Percentiles rank a stretch among this genome's conserved stretches.
Conservation (phyloP, 2,329 filamentous ascomycete genomes). For the Penicillium concentricum region DNA sequence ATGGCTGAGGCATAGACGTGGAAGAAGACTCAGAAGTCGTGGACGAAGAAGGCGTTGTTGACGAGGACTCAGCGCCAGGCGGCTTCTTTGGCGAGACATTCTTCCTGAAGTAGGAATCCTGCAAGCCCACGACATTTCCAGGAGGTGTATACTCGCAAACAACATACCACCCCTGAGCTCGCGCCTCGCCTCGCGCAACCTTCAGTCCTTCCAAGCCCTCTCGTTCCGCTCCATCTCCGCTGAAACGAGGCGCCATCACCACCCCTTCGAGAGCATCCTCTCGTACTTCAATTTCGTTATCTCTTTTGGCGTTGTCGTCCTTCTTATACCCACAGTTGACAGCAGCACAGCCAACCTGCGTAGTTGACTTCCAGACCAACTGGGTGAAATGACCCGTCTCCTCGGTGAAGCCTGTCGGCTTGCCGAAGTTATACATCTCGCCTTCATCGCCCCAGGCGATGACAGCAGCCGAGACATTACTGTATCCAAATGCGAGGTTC, state of each 20-base stretch:
- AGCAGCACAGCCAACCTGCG: conserved; percentile 57
- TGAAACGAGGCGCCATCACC: conserved; percentile 12
- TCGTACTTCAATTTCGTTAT: not conserved
- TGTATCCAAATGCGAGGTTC: conserved; percentile 69
- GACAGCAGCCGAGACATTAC: conserved; percentile 59
- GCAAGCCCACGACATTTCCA: conserved; percentile 57
- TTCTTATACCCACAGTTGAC: conserved; percentile 41
- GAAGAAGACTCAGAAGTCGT: conserved; percentile 9
- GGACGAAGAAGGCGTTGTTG: conserved; percentile 21
- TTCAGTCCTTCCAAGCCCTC: not conserved
- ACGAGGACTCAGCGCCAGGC: conserved; percentile 7
- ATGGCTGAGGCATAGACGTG: conserved; percentile 12
- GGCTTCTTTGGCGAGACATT: conserved; percentile 28
- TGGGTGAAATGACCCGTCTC: conserved; percentile 71
- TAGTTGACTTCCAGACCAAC: conserved; percentile 67
- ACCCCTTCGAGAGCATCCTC: conserved; percentile 23
- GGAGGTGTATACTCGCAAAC: conserved; percentile 69
- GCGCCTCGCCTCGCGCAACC: not conserved
- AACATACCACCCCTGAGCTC: conserved; percentile 60
- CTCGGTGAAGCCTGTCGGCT: conserved; percentile 56
- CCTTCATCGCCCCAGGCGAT: conserved; percentile 66
- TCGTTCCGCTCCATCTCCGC: not conserved
- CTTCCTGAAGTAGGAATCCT: conserved; percentile 30
- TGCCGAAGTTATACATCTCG: conserved; percentile 57
- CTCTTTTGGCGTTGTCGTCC: conserved; percentile 23